phyloP scores from a whole-genome alignment of 371 early-diverging fungal species.

The Synchytrium microbalum region DNA sequence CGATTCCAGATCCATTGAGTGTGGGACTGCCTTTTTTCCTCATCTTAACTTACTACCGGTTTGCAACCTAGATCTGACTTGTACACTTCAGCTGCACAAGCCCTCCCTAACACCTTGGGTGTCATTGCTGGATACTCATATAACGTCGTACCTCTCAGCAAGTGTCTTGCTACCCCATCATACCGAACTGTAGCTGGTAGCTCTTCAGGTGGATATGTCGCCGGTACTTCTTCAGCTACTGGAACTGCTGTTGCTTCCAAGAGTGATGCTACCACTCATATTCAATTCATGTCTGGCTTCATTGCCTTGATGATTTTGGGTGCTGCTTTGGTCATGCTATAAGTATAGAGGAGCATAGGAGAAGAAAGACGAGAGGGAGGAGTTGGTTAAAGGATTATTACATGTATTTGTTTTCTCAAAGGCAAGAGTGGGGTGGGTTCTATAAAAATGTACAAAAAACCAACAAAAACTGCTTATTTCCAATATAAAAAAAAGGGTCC shows the following conservation, averaged over 20 bases:
- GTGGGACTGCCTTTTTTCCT: too few relatives aligned
- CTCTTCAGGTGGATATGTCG: background rate
- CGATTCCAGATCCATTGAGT: too few relatives aligned
- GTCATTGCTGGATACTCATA: background rate
- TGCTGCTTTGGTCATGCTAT: too few relatives aligned
- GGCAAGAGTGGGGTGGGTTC: too few relatives aligned
- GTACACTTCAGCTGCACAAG: background rate
- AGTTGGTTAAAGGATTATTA: too few relatives aligned
- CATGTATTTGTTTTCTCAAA: too few relatives aligned
- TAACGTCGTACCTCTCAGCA: background rate
- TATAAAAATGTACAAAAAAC: too few relatives aligned
- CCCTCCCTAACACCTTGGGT: background rate
- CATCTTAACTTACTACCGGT: background rate
- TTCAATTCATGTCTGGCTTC: background rate
- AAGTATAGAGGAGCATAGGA: too few relatives aligned
- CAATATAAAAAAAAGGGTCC: too few relatives aligned
- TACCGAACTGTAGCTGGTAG: background rate
- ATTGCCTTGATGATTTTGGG: background rate
- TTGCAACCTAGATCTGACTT: background rate
- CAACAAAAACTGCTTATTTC: too few relatives aligned
- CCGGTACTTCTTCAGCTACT: background rate
- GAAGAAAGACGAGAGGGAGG: too few relatives aligned
- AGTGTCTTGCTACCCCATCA: background rate
- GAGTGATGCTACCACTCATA: background rate
- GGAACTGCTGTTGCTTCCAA: too few relatives aligned